Evolutionary conservation across 2,329 filamentous ascomycete species (phyloP).

Genomic region (Pseudogymnoascus sp.): DNA sequence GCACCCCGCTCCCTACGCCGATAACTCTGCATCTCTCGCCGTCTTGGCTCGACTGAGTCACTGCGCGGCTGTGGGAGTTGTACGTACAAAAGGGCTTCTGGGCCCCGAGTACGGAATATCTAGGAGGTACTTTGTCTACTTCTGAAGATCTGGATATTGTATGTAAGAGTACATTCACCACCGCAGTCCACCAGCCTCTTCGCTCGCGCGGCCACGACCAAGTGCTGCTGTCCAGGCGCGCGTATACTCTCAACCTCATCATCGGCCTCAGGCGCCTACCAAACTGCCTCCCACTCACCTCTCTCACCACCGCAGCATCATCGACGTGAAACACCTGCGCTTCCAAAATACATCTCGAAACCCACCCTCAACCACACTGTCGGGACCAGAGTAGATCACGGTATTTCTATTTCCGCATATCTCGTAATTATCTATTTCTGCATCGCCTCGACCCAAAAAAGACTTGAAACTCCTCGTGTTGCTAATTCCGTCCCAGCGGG

Average conservation of each 20-base stretch:
- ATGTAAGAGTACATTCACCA: background rate
- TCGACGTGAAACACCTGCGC: background rate
- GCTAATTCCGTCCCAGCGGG: background rate
- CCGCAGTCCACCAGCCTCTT: background rate
- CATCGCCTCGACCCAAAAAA: background rate
- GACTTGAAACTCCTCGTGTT: background rate
- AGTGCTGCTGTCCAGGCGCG: background rate
- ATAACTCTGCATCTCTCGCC: background rate
- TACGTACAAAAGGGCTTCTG: constrained; percentile 1
- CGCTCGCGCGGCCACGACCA: background rate
- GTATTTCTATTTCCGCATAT: background rate
- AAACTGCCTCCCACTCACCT: background rate
- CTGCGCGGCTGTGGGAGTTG: background rate
- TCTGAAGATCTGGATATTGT: background rate
- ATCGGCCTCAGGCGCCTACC: background rate
- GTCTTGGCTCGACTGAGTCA: background rate
- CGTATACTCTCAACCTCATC: background rate
- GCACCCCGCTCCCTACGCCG: background rate
- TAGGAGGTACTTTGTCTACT: background rate
- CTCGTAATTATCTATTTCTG: background rate
- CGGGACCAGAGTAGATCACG: background rate
- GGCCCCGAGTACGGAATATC: background rate
- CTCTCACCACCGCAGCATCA: background rate
- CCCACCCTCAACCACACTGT: background rate
- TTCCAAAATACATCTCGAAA: background rate